Conservation (phyloP, 352 stramenopile species). For the Phytophthora megakarya region DNA sequence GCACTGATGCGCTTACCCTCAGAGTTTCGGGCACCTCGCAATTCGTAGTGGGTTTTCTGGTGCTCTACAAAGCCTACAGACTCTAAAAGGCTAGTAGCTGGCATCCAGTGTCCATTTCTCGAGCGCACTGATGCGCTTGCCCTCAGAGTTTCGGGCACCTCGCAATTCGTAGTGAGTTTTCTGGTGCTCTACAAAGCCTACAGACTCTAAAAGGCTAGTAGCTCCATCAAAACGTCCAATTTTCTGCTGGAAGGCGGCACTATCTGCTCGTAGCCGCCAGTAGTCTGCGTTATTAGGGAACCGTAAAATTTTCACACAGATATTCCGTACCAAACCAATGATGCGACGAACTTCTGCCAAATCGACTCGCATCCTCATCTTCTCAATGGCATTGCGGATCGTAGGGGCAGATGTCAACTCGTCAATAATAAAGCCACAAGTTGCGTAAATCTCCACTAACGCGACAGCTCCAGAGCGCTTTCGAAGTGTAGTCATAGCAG, state of each 20-base stretch:
- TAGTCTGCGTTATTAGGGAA: conserved; percentile 79
- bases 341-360: conserved; percentile 56
- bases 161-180: conserved; percentile 63
- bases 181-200: conserved; percentile 62
- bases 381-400: conserved; percentile 59
- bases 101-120: conserved; percentile 45
- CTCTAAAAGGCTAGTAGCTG: too few relatives aligned
- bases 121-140: conserved; percentile 51
- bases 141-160: conserved; percentile 42
- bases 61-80: conserved; percentile 63
- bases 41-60: conserved; percentile 59
- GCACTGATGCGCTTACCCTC: conserved; percentile 52
- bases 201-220: conserved; percentile 55
- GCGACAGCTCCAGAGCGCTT: conserved; percentile 58
- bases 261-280: conserved; percentile 67
- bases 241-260: conserved; percentile 60
- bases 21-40: conserved; percentile 42
- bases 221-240: conserved; percentile 67
- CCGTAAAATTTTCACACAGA: conserved; percentile 70
- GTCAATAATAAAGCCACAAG: conserved; percentile 75
- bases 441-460: conserved; percentile 59
- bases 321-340: conserved; percentile 49
- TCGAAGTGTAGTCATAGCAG: conserved; percentile 43
- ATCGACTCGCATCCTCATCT: conserved; percentile 56
- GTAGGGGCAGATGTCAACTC: conserved; percentile 60